phyloP scores from a whole-genome alignment of 495 filamentous ascomycete species.

The Neohortaea acidophila region DNA sequence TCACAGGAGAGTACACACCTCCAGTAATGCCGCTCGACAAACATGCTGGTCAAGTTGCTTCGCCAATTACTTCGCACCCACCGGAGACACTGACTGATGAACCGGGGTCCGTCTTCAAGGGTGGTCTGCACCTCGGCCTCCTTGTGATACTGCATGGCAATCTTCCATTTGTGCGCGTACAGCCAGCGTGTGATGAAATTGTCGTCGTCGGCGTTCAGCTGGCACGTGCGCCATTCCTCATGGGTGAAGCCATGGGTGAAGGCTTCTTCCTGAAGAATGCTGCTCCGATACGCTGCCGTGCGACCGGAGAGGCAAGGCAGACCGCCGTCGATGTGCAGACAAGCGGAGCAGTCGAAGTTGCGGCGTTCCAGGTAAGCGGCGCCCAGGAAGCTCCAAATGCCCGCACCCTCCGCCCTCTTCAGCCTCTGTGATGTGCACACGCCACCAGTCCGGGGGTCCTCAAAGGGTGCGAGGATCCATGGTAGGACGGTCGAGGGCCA shows the following conservation, averaged over 20 bases:
- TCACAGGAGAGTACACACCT: constrained; percentile 28
- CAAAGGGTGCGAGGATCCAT: constrained; percentile 77
- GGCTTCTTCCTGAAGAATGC: constrained; percentile 59
- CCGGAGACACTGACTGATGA: constrained; percentile 42
- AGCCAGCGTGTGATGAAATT: constrained; percentile 54
- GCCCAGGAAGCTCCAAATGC: constrained; percentile 62
- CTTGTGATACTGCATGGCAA: constrained; percentile 44
- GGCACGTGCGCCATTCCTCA: constrained; percentile 39
- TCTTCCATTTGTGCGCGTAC: constrained; percentile 40
- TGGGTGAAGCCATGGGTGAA: constrained; percentile 50
- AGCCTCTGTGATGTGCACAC: constrained; percentile 73
- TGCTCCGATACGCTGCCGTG: constrained; percentile 66
- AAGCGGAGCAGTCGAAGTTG: constrained; percentile 81
- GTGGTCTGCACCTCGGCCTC: constrained; percentile 45
- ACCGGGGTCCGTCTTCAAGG: constrained; percentile 40
- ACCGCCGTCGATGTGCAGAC: constrained; percentile 70
- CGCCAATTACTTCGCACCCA: constrained; percentile 54
- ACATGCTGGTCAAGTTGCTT: constrained; percentile 42
- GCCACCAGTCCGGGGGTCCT: constrained; percentile 58
- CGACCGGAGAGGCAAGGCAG: constrained; percentile 78
- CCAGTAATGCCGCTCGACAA: constrained; percentile 37
- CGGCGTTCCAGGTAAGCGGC: constrained; percentile 68
- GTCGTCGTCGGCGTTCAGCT: constrained; percentile 52
- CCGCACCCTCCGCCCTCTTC: constrained; percentile 44
- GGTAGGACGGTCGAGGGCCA: constrained; percentile 63